Evolutionary conservation across 495 filamentous ascomycete genomes (phyloP).

Genomic region (Hypoxylon perforatum): DNA sequence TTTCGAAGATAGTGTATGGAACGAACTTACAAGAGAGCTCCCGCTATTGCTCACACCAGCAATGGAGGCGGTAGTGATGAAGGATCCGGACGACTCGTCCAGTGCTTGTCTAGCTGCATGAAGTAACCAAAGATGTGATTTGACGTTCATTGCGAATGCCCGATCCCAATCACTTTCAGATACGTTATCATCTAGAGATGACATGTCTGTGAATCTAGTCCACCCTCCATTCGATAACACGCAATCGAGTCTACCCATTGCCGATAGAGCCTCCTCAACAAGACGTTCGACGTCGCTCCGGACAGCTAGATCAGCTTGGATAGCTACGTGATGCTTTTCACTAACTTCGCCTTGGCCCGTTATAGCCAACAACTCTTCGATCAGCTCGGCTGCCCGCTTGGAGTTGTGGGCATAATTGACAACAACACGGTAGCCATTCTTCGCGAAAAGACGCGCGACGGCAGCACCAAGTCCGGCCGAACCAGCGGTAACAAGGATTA

Average conservation of each 20-base stretch:
- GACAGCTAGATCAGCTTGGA: conserved; percentile 60
- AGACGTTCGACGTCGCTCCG: conserved; percentile 53
- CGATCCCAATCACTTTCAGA: conserved; percentile 65
- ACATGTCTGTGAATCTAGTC: conserved; percentile 56
- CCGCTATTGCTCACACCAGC: conserved; percentile 63
- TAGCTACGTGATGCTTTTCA: conserved; percentile 45
- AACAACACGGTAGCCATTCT: conserved; percentile 57
- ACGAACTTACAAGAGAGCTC: conserved; percentile 53
- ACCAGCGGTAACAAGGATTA: conserved; percentile 64
- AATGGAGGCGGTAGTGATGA: conserved; percentile 62
- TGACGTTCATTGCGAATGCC: conserved; percentile 67
- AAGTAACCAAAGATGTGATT: conserved; percentile 64
- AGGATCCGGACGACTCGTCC: conserved; percentile 58
- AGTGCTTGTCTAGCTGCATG: conserved; percentile 56
- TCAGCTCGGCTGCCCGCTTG: conserved; percentile 52
- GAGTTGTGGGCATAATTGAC: conserved; percentile 63
- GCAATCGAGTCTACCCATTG: conserved; percentile 61
- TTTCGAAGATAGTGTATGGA: not conserved
- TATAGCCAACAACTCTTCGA: conserved; percentile 51
- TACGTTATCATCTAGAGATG: conserved; percentile 61
- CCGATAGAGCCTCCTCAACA: conserved; percentile 51
- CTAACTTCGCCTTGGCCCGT: conserved; percentile 19
- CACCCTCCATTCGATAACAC: conserved; percentile 67
- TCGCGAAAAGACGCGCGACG: conserved; percentile 59
- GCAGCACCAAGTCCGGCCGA: conserved; percentile 66